Evolutionary conservation across 1,284 basidiomycete genomes (phyloP).

Genomic region (Melanopsichium pennsylvanicum): DNA sequence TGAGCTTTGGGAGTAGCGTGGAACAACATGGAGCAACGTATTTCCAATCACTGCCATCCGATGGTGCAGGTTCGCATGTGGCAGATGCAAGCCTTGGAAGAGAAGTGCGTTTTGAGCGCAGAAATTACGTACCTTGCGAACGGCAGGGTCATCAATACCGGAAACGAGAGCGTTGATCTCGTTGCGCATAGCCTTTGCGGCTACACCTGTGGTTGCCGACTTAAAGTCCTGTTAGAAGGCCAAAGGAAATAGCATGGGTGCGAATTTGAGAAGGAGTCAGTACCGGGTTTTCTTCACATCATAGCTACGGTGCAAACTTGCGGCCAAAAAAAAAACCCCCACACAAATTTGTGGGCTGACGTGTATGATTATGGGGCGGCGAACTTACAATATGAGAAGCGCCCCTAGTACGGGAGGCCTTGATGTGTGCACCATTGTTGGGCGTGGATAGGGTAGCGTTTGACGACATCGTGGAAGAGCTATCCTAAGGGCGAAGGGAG

Average conservation of each 20-base stretch:
- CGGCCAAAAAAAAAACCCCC: not conserved
- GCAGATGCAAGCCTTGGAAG: too few relatives aligned
- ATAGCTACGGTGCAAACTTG: too few relatives aligned
- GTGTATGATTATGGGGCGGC: not conserved
- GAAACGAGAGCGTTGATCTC: slow-evolving; percentile 92
- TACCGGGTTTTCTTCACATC: too few relatives aligned
- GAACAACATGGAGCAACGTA: too few relatives aligned
- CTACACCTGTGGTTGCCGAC: slow-evolving; percentile 95
- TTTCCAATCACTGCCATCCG: too few relatives aligned
- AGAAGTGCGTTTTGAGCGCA: not conserved
- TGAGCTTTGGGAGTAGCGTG: too few relatives aligned
- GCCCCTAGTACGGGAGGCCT: slow-evolving; percentile 62
- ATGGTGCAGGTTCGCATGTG: too few relatives aligned
- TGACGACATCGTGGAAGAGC: slow-evolving; percentile 47
- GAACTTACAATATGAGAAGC: slow-evolving; percentile 64
- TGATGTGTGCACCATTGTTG: slow-evolving; percentile 55
- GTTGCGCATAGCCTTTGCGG: slow-evolving; percentile 97
- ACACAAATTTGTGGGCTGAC: not conserved
- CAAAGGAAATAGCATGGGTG: too few relatives aligned
- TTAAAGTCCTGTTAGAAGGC: slow-evolving; percentile 76
- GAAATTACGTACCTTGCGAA: slow-evolving; percentile 72
- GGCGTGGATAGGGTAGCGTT: slow-evolving; percentile 59
- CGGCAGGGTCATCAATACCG: slow-evolving; percentile 71
- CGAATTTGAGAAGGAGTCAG: too few relatives aligned
- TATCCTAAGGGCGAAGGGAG: too few relatives aligned